These are phyloP conservation scores for Diphasiastrum complanatum DNA, from an alignment of 83 land plant genomes.

Conservation along the genomic window DNA sequence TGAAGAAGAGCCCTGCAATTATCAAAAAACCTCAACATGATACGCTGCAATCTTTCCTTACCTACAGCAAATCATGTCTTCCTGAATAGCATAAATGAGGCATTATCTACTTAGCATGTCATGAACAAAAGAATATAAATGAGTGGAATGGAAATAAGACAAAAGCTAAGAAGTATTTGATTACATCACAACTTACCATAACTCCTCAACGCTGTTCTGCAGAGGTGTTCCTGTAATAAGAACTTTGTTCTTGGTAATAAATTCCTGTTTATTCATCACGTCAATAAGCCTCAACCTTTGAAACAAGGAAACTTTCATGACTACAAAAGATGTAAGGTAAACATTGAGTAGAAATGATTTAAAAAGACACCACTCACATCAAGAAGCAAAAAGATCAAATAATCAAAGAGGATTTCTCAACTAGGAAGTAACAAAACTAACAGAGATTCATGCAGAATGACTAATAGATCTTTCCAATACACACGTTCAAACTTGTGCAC, in stretches of 20 bases:
- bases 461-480: no score
- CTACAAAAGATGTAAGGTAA: background rate
- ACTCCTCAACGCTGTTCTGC: slow-evolving; percentile 98
- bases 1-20: slow-evolving; percentile 81
- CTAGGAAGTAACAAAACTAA: background rate
- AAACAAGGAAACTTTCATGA: background rate
- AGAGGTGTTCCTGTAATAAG: slow-evolving; percentile 96
- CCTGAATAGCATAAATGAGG: background rate
- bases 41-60: background rate
- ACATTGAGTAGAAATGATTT: no score
- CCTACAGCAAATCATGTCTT: background rate
- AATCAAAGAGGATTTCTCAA: no score
- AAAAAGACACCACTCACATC: no score
- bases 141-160: background rate
- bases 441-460: no score
- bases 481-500: no score
- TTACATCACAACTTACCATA: slow-evolving; percentile 60
- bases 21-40: background rate
- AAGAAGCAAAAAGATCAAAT: background rate
- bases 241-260: slow-evolving; percentile 91
- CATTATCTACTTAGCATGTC: background rate
- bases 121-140: background rate
- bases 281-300: slow-evolving; percentile 1
- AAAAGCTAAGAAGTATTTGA: background rate
- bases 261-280: slow-evolving; percentile 54